Evolutionary conservation across 1,284 basidiomycete species (phyloP), one percentile per base, ranked within the genome.

Genomic region (Fomitopsis pinicola): DNA sequence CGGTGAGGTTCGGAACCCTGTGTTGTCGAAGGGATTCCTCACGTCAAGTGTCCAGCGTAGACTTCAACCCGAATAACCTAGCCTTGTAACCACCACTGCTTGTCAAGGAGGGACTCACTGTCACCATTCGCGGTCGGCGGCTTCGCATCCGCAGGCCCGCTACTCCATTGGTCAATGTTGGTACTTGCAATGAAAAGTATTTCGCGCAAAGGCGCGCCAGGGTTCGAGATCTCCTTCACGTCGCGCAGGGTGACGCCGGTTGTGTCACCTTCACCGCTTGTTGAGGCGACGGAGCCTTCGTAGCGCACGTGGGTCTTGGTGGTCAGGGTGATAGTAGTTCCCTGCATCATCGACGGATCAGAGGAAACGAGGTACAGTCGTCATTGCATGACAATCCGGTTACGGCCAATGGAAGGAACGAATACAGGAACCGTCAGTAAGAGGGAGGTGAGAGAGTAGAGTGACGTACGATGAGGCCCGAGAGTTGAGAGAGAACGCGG

Each of bases 231-330:
- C 66, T 92, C 88, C 74, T 85, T 88, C 68, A 84, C 87, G 71
- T 92, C 87, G 70, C 87, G 87, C 62, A 94, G 82, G 12, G 86
- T 86, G 59, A 92, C 83, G 57, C 91, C 87, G 10, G 78, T 75
- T 19, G 82, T 84, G 71, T 92, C 89, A 57, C 86, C 85, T 66
- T 91, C 88, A 30, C 73, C 76, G 60, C 71, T 76, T 22, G 89
- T 88, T 17, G 85, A 85, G 3, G 71, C 75, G 63, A 93, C 78
- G 63, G 86, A 84, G 59, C 90, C 91, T 70, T 91, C 87, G 70
- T 85, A 87, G 64, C 87, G 88, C 65, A 83, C 79, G 42, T 79
- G 78, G 9, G 85, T 82, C 80, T 89, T 91, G 56, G 88, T 88
- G 17, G 76, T 73, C 59, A 92, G 81, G 26, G 88, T 87, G 67